These are phyloP conservation scores for Ambrosia hybrid DNA, from an alignment of 140 eudicot genomes.

Conservation along the genomic window DNA sequence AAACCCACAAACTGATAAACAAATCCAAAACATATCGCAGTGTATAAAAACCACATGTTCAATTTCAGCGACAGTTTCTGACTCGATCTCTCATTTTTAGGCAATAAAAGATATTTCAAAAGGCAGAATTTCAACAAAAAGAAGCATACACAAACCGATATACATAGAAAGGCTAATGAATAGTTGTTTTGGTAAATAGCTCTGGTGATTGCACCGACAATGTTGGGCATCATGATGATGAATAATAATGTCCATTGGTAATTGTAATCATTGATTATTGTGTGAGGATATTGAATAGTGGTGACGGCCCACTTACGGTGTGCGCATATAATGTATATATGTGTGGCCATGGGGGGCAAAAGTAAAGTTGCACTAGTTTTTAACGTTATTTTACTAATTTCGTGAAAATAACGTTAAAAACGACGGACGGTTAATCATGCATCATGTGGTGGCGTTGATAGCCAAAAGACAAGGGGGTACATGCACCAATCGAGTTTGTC, in stretches of 20 bases:
- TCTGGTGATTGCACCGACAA: conserved; percentile 12
- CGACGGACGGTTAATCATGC: too few relatives aligned
- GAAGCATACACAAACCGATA: conserved; percentile 21
- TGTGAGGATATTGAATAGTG: background rate
- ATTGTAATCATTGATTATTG: background rate
- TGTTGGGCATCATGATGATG: conserved; percentile 34
- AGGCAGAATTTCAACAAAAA: conserved; percentile 18
- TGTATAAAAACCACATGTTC: conserved; percentile 34
- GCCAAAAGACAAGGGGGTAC: too few relatives aligned
- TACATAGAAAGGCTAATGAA: background rate
- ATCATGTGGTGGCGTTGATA: too few relatives aligned
- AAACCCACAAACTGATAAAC: conserved; percentile 19
- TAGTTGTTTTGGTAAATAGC: conserved; percentile 21
- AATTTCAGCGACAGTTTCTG: conserved; percentile 20
- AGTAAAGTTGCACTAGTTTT: too few relatives aligned
- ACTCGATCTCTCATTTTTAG: conserved; percentile 22
- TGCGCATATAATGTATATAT: too few relatives aligned
- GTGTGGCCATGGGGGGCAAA: too few relatives aligned
- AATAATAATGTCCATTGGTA: conserved; percentile 6
- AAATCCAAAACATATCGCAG: conserved; percentile 26
- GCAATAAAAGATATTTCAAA: background rate
- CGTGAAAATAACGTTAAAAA: too few relatives aligned
- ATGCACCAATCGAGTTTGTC: too few relatives aligned
- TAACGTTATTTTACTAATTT: too few relatives aligned
- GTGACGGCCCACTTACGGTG: too few relatives aligned